Conservation (phyloP, 331 rosid genomes). For the Stylosanthes scabra region DNA sequence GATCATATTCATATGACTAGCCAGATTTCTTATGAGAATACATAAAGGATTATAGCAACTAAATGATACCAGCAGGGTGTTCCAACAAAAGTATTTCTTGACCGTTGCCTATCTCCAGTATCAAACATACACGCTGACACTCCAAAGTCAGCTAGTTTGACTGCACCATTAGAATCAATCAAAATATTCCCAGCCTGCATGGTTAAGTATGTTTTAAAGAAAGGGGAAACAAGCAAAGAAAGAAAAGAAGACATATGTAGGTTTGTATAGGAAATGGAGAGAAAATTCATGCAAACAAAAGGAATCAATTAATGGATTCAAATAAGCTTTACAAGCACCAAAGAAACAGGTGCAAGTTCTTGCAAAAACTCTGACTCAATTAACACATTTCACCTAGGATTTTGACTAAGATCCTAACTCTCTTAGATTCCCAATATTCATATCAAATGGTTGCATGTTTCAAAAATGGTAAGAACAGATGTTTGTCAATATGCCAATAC, state of each 20-base stretch:
- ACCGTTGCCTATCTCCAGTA: slow-evolving; percentile 92
- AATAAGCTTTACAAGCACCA: slow-evolving; percentile 36
- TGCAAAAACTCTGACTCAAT: slow-evolving; percentile 12
- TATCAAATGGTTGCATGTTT: slow-evolving; percentile 23
- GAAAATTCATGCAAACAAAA: not conserved
- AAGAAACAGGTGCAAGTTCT: slow-evolving; percentile 33
- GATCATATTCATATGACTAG: not conserved
- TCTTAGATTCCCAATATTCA: slow-evolving; percentile 20
- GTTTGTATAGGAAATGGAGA: too few relatives aligned
- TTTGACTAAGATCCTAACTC: slow-evolving; percentile 25
- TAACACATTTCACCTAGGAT: slow-evolving; percentile 21
- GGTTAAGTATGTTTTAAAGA: slow-evolving; percentile 35
- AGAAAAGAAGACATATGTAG: not conserved
- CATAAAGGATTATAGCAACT: slow-evolving; percentile 20
- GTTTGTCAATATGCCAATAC: slow-evolving; percentile 45
- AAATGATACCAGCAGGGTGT: slow-evolving; percentile 96
- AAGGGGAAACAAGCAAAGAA: slow-evolving; percentile 22
- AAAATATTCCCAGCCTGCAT: slow-evolving; percentile 96
- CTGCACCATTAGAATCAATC: slow-evolving; percentile 82
- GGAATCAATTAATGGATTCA: slow-evolving; percentile 1
- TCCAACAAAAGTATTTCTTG: slow-evolving; percentile 98
- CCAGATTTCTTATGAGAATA: slow-evolving; percentile 15
- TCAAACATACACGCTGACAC: slow-evolving; percentile 98
- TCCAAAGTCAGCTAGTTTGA: slow-evolving; percentile 98
- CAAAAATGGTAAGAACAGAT: not conserved